A percentile compares a stretch with the other conserved stretches of the same genome.
Conservation (phyloP, 257 asterid genomes). For the Marsdenia floribunda region DNA sequence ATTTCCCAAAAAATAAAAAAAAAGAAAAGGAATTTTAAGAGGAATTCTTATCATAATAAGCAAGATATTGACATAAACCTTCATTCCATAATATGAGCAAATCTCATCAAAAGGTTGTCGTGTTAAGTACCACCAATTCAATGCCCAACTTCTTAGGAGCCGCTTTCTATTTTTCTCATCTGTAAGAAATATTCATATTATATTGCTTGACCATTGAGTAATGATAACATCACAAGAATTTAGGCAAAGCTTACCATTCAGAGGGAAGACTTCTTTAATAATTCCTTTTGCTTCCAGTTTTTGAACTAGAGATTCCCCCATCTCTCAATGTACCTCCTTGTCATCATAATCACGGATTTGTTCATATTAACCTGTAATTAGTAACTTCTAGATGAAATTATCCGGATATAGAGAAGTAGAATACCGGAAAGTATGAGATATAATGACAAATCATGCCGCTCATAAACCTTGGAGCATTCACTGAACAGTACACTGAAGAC, state of each 20-base stretch:
- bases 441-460: background rate
- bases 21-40: background rate
- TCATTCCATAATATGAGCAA: slow-evolving; percentile 75
- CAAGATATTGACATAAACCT: slow-evolving; percentile 37
- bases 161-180: slow-evolving; percentile 76
- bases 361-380: slow-evolving; percentile 55
- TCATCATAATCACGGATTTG: slow-evolving; percentile 34
- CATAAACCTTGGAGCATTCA: background rate
- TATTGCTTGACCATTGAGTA: slow-evolving; percentile 7
- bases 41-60: background rate
- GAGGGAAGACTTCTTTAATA: slow-evolving; percentile 79
- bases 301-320: slow-evolving; percentile 56
- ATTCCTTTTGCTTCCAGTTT: slow-evolving; percentile 53
- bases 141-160: slow-evolving; percentile 90
- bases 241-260: slow-evolving; percentile 60
- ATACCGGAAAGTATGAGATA: background rate
- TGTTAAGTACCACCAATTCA: slow-evolving; percentile 85
- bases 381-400: background rate
- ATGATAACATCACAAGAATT: slow-evolving; percentile 14
- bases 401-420: background rate
- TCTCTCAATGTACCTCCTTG: slow-evolving; percentile 53
- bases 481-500: too few species aligned
- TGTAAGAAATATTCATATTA: slow-evolving; percentile 22
- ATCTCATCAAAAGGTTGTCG: slow-evolving; percentile 87
- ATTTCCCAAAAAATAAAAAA: too few species aligned